These are phyloP conservation scores for Populus ilicifolia DNA, from an alignment of 345 rosid species.

Conservation along the genomic window DNA sequence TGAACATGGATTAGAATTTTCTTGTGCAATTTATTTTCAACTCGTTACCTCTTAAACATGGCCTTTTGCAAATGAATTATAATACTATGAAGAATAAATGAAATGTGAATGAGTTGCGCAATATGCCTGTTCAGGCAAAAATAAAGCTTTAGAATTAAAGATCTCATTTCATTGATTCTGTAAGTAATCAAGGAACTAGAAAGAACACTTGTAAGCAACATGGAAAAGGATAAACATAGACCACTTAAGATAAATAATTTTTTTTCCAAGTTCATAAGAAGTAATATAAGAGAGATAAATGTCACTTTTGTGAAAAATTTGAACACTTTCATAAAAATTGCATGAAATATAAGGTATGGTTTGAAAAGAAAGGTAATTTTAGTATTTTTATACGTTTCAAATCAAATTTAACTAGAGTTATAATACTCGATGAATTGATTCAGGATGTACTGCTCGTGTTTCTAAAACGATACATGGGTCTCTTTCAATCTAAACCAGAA, in stretches of 20 bases:
- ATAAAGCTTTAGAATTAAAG: not conserved
- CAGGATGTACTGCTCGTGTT: too few relatives aligned
- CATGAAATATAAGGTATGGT: too few relatives aligned
- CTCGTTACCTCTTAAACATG: constrained; percentile 18
- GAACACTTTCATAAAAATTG: too few relatives aligned
- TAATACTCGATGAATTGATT: too few relatives aligned
- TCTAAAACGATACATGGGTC: too few relatives aligned
- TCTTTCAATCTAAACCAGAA: not conserved
- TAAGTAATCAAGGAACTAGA: not conserved
- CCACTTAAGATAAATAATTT: not conserved
- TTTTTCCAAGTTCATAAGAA: not conserved
- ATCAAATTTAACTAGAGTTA: too few relatives aligned
- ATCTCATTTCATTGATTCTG: not conserved
- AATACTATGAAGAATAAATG: constrained; percentile 10
- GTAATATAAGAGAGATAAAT: not conserved
- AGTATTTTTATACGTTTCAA: too few relatives aligned
- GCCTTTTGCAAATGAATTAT: constrained; percentile 18
- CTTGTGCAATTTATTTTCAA: constrained; percentile 9
- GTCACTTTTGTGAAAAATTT: too few relatives aligned
- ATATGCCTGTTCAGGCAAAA: constrained; percentile 2
- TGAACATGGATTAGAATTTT: constrained; percentile 9
- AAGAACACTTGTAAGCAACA: not conserved
- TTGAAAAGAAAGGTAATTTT: too few relatives aligned
- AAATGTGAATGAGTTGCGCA: constrained; percentile 18
- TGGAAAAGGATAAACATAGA: not conserved